Evolutionary conservation across 345 rosid species (phyloP), one percentile per base, ranked within the genome.

Genomic region (Pistacia atlantica): DNA sequence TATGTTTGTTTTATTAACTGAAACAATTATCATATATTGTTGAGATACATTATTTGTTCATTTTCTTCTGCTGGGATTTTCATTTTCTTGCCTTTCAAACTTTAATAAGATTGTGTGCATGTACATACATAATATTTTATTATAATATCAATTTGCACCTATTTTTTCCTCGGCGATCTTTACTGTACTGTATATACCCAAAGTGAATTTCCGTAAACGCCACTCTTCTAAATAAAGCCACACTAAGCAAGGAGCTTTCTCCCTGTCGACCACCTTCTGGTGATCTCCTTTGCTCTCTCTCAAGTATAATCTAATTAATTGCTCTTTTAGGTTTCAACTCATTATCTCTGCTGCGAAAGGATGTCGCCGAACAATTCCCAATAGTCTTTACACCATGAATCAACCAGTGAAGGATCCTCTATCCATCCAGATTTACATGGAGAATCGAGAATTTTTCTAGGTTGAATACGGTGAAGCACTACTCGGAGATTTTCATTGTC

Each of bases 321-420:
- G 28, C 45, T 22, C 65, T 7, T 35, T 65, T 52, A 2, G 77
- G 5, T 18, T 28, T 49, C n/a, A 4, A 12, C 7, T 59, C 35
- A 25, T 3, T 14, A 1, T 25, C 25, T 46, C 33, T 8, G 16
- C 28, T 60, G 60, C 14, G 3, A 2, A 49, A 20, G 62, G 58
- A 56, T 63, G 65, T 67, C 28, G 48, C 12, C 8, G 12, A n/a
- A 54, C 45, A 35, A 51, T 65, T 48, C 69, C 38, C 9, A 33
- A 35, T 45, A 69, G 67, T 72, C 74, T 42, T 42, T 42, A 31
- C 65, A 72, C 55, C 81, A 90, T 90, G 94, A 92, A 86, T 77
- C 99, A 85, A 78, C 86, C 91, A 33, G 89, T 80, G 56, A 97
- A 92, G 83, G 97, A 93, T 86, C 98, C 97, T 78, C 90, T 93